Evolutionary conservation across 23 red algal species (phyloP).

Genomic region (Gracilaria vermiculophylla): DNA sequence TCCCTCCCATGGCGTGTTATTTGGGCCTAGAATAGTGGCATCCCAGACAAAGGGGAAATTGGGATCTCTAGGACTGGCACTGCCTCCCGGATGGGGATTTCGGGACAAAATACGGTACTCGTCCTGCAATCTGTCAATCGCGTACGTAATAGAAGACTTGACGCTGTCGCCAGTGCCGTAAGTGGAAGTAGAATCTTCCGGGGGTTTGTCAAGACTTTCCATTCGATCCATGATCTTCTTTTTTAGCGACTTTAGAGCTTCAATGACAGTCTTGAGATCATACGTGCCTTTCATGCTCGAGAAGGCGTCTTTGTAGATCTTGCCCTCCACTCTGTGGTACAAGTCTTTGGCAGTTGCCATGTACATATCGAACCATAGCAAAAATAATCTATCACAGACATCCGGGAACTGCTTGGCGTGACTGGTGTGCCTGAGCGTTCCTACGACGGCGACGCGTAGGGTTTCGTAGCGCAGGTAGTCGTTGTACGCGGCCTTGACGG

Average conservation of each 20-base stretch:
- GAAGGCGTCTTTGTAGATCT: conserved; percentile 60
- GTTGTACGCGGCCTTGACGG: conserved; percentile 58
- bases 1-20: conserved; percentile 68
- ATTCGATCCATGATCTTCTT: conserved; percentile 58
- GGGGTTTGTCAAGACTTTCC: conserved; percentile 37
- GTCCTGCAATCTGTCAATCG: conserved; percentile 63
- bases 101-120: conserved; percentile 52
- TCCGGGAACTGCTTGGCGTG: conserved; percentile 59
- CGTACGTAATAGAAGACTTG: conserved; percentile 33
- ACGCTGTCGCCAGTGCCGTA: not conserved
- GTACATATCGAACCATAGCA: conserved; percentile 78
- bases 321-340: conserved; percentile 27
- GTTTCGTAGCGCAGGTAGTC: conserved; percentile 78
- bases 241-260: conserved; percentile 14
- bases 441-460: conserved; percentile 63
- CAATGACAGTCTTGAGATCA: conserved; percentile 23
- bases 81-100: conserved; percentile 58
- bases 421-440: conserved; percentile 55
- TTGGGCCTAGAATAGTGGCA: conserved; percentile 69
- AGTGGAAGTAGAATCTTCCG: not conserved
- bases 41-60: conserved; percentile 67
- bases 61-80: conserved; percentile 63
- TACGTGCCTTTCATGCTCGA: conserved; percentile 42
- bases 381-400: conserved; percentile 62
- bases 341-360: conserved; percentile 53